Percentiles rank a stretch among this genome's conserved stretches.
These are phyloP conservation scores for Citropsis articulata DNA, from an alignment of 345 rosid species.

Conservation along the genomic window DNA sequence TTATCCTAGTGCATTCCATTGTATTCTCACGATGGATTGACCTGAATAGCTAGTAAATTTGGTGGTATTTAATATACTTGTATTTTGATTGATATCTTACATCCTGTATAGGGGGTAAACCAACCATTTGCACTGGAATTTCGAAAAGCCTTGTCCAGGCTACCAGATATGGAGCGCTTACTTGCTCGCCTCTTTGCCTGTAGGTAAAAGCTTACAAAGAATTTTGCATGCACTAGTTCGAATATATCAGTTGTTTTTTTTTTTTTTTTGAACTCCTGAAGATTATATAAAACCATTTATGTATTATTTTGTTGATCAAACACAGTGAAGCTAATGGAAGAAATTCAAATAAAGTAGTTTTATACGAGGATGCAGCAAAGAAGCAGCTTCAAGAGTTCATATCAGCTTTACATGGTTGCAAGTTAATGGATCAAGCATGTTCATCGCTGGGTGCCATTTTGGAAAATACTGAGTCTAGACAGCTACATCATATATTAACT, in stretches of 20 bases:
- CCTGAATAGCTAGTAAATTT: background rate
- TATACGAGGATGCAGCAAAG: constrained; percentile 91
- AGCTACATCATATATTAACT: constrained; percentile 64
- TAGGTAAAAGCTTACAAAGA: constrained; percentile 46
- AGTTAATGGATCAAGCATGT: constrained; percentile 73
- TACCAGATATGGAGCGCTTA: constrained; percentile 96
- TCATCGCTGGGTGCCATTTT: constrained; percentile 62
- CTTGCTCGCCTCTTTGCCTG: constrained; percentile 74
- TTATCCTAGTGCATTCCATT: background rate
- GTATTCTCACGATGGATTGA: background rate
- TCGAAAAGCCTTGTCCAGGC: constrained; percentile 65
- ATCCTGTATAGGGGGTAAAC: constrained; percentile 63
- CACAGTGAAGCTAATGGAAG: constrained; percentile 91
- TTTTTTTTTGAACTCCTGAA: background rate
- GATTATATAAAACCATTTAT: background rate
- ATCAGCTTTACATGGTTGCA: constrained; percentile 83
- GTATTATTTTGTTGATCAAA: constrained; percentile 6
- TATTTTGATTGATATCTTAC: constrained; percentile 18
- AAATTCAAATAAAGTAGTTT: constrained; percentile 75
- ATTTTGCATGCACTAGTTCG: constrained; percentile 8
- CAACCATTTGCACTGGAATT: constrained; percentile 63
- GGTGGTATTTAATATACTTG: background rate
- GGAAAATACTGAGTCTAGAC: constrained; percentile 62
- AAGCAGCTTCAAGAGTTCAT: constrained; percentile 86
- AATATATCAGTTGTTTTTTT: background rate